phyloP scores from a whole-genome alignment of 495 filamentous ascomycete species.

The Stereocaulon alpinum region DNA sequence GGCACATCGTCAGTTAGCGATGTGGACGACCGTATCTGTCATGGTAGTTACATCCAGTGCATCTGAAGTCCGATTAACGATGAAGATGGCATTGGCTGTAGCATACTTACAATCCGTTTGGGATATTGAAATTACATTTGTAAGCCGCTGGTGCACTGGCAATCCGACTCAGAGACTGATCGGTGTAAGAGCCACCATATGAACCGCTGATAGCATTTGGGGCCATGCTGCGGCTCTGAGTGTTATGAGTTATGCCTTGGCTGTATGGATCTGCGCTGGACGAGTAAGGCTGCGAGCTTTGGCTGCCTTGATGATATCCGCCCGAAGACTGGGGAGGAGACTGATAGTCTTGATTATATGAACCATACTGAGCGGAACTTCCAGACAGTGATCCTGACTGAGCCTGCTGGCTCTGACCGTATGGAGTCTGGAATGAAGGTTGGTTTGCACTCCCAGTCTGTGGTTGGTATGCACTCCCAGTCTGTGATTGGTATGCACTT shows the following conservation, averaged over 20 bases:
- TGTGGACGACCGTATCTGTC: not conserved
- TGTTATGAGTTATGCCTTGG: not conserved
- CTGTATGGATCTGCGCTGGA: not conserved
- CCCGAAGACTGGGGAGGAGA: not conserved
- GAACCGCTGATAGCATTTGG: not conserved
- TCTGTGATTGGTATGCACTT: not conserved
- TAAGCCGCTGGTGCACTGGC: not conserved
- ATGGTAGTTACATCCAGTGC: not conserved
- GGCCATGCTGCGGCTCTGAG: not conserved
- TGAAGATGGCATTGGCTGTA: not conserved
- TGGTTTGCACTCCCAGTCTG: not conserved
- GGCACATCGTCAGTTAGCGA: not conserved
- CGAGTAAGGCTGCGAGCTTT: not conserved
- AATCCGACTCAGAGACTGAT: not conserved
- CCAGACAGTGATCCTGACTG: not conserved
- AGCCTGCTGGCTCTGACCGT: not conserved
- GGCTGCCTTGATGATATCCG: not conserved
- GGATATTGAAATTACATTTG: not conserved
- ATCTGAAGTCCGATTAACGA: not conserved
- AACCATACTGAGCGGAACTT: not conserved
- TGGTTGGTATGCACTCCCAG: not conserved
- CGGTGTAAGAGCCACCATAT: not conserved
- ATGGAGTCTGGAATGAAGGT: not conserved
- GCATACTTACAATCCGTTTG: slow-evolving; percentile 1
- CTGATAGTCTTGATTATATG: not conserved